Evolutionary conservation across 805 yeast species (phyloP), one percentile per base, ranked within the genome.

Genomic region (Candida nitratophila): DNA sequence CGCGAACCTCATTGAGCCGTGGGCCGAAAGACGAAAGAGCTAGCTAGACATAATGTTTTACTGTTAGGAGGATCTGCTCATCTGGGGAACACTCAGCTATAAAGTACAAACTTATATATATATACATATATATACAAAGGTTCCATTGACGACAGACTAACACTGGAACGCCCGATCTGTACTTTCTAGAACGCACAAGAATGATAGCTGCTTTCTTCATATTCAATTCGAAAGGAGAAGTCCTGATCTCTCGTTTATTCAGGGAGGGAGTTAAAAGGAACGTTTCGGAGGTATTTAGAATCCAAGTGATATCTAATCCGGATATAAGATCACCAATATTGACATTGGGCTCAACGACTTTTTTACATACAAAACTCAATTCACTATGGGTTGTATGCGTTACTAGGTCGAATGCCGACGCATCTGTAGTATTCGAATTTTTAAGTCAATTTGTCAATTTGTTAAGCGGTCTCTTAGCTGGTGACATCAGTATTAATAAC

Each of bases 291-390:
- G 86, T 89, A 27, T 91, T 91, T 57, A 75, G 96, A n/a, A 82
- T 89, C 44, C 96, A 91, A 58, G 96, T 91, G 24, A 87, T 91
- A 36, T 71, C 86, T 43, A 75, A 82, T 45, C 69, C 76, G 3
- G 81, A 75, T 20, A 62, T 69, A n/a, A 66, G 81, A 49, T 76
- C 87, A 0, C 91, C 93, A 0, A 72, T 85, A 1, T 66, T 91
- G 37, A 93, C 98, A 0, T 65, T 93, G 37, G 98, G 98, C 1
- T 86, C 96, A 0, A 93, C 98, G 0, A 83, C 96, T 0, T 93
- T 91, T 58, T 73, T 88, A 43, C 90, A 88, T 56, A 81, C 86
- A 40, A 77, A 77, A 50, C 69, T 74, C 26, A 71, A 71, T 14
- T 68, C 73, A 41, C 53, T 91, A 15, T 93, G 95, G 84, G 54